Evolutionary conservation across 2,329 filamentous ascomycete genomes (phyloP).

Genomic region (Penicillium sp.): DNA sequence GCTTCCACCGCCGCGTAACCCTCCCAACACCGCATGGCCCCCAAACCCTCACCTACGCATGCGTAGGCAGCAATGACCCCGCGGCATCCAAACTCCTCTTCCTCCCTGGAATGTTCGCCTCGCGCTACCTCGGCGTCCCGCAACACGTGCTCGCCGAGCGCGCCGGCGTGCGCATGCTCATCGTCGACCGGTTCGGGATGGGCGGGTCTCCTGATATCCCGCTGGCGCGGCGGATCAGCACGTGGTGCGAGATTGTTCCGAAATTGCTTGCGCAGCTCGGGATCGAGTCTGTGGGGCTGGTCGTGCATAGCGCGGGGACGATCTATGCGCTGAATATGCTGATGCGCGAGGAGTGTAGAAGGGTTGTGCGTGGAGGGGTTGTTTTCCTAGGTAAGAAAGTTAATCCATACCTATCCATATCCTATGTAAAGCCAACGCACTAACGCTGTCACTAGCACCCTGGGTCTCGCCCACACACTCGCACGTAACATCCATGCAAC

Average conservation of each 20-base stretch:
- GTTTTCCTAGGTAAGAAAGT: slow-evolving; percentile 22
- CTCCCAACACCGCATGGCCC: slow-evolving; percentile 23
- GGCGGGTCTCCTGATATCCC: slow-evolving; percentile 49
- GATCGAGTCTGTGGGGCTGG: slow-evolving; percentile 38
- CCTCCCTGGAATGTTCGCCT: slow-evolving; percentile 35
- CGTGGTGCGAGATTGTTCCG: slow-evolving; percentile 51
- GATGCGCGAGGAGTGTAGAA: slow-evolving; percentile 16
- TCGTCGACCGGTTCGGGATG: slow-evolving; percentile 32
- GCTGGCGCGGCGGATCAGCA: slow-evolving; percentile 40
- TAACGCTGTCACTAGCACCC: slow-evolving; percentile 40
- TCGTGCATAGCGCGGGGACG: slow-evolving; percentile 49
- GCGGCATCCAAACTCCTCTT: slow-evolving; percentile 25
- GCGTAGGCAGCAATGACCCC: slow-evolving; percentile 21
- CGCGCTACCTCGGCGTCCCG: slow-evolving; percentile 29
- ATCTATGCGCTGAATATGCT: slow-evolving; percentile 50
- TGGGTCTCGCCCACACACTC: slow-evolving; percentile 50
- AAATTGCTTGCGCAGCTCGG: slow-evolving; percentile 41
- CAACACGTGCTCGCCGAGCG: slow-evolving; percentile 30
- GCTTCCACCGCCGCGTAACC: slow-evolving; percentile 30
- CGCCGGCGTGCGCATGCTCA: slow-evolving; percentile 29
- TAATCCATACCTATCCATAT: not conserved
- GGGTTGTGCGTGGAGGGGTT: slow-evolving; percentile 13
- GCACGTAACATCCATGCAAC: slow-evolving; percentile 32
- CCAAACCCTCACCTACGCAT: slow-evolving; percentile 30
- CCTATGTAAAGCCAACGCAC: slow-evolving; percentile 15